These are phyloP conservation scores for Serendipita indica DNA, from an alignment of 768 basidiomycete genomes.

Conservation along the genomic window DNA sequence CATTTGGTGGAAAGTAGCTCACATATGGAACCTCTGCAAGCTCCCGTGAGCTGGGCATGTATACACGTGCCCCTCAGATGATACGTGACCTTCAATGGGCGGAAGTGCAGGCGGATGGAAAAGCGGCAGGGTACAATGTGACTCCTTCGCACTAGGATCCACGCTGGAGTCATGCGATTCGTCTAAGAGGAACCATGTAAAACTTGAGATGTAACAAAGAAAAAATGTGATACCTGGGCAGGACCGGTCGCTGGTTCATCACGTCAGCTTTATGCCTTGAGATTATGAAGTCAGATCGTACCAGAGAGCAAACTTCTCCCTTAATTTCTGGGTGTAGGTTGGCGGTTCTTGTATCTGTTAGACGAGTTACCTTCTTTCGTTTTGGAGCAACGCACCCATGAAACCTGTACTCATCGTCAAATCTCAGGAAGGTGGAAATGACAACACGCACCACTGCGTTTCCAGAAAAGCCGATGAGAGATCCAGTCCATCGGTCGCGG, in stretches of 20 bases:
- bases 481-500: conserved; percentile 36
- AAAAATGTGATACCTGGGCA: background rate
- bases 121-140: conserved; percentile 38
- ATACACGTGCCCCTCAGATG: conserved; percentile 42
- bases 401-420: conserved; percentile 27
- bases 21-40: conserved; percentile 42
- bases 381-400: conserved; percentile 25
- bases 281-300: conserved; percentile 18
- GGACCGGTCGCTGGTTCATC: background rate
- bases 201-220: no score
- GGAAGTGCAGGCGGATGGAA: conserved; percentile 31
- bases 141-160: conserved; percentile 36
- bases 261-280: background rate
- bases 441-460: conserved; percentile 33
- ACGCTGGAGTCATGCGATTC: no score
- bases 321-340: conserved; percentile 44
- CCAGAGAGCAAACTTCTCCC: conserved; percentile 40
- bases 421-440: background rate
- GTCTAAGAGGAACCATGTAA: no score
- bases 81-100: conserved; percentile 33
- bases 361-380: background rate
- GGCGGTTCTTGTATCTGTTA: conserved; percentile 31
- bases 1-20: background rate
- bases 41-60: conserved; percentile 38
- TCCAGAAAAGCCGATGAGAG: conserved; percentile 42